Evolutionary conservation across 495 filamentous ascomycete genomes (phyloP).

Genomic region (Opeltia flavorubescens): DNA sequence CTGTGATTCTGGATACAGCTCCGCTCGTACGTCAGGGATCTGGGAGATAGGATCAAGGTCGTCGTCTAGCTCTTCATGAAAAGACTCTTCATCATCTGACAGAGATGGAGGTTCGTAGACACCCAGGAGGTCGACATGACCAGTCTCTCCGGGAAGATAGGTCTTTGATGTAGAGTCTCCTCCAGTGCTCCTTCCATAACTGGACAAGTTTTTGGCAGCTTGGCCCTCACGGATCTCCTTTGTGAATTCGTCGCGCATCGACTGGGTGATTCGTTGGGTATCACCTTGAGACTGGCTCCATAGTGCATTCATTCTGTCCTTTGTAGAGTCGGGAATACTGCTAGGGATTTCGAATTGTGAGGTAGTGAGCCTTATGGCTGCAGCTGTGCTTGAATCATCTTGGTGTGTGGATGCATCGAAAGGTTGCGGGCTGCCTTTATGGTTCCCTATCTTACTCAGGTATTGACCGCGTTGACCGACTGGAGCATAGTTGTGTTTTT

Average conservation of each 20-base stretch:
- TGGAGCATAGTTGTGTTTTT: neutral
- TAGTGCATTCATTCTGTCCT: constrained; percentile 6
- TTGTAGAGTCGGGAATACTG: constrained; percentile 13
- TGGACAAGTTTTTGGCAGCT: constrained; percentile 13
- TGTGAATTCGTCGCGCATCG: constrained; percentile 34
- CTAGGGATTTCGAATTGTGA: constrained; percentile 11
- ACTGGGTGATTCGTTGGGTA: constrained; percentile 40
- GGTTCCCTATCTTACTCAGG: neutral
- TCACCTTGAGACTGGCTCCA: constrained; percentile 22
- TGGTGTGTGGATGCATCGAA: neutral
- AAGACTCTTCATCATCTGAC: constrained; percentile 11
- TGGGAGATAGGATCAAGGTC: constrained; percentile 21
- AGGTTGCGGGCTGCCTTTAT: neutral
- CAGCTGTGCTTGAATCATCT: neutral
- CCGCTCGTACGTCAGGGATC: constrained; percentile 18
- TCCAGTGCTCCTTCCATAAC: constrained; percentile 12
- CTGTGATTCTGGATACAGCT: constrained; percentile 36
- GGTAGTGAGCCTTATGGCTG: neutral
- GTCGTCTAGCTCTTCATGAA: constrained; percentile 18
- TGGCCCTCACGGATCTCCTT: constrained; percentile 20
- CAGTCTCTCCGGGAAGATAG: constrained; percentile 31
- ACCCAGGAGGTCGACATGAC: constrained; percentile 34
- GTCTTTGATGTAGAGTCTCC: constrained; percentile 27
- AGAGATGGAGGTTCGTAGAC: constrained; percentile 21
- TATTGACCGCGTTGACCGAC: neutral